phyloP scores from a whole-genome alignment of 78 protist species.

The Dictyostelium purpureum region DNA sequence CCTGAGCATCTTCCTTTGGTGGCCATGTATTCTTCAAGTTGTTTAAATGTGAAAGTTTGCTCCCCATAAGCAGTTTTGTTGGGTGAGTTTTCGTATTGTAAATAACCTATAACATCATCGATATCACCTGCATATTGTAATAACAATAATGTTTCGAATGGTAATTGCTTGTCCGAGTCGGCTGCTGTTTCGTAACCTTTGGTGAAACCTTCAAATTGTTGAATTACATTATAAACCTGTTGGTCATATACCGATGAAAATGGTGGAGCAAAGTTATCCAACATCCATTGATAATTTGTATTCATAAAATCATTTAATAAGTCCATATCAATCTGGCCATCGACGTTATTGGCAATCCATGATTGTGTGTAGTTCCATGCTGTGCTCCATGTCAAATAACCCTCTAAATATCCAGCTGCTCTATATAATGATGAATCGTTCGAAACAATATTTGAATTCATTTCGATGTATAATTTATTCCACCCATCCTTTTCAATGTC shows the following conservation, averaged over 20 bases:
- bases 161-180: slow-evolving; percentile 8
- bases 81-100: slow-evolving; percentile 7
- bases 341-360: neutral
- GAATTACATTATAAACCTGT: slow-evolving; percentile 3
- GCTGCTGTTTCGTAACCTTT: slow-evolving; percentile 14
- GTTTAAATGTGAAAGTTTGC: too few species aligned
- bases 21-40: neutral
- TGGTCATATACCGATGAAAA: neutral
- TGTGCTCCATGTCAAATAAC: slow-evolving; percentile 36
- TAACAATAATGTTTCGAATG: neutral
- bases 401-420: slow-evolving; percentile 59
- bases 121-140: slow-evolving; percentile 35
- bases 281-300: slow-evolving; percentile 34
- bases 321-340: neutral
- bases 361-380: neutral
- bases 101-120: slow-evolving; percentile 25
- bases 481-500: slow-evolving; percentile 56
- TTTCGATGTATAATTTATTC: slow-evolving; percentile 49
- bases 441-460: neutral
- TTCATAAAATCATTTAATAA: neutral
- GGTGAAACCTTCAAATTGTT: slow-evolving; percentile 29
- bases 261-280: too few species aligned
- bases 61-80: neutral
- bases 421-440: neutral
- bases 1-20: slow-evolving; percentile 32